phyloP scores from a whole-genome alignment of 139 green algal genomes.

The Zygnema cylindricum region DNA sequence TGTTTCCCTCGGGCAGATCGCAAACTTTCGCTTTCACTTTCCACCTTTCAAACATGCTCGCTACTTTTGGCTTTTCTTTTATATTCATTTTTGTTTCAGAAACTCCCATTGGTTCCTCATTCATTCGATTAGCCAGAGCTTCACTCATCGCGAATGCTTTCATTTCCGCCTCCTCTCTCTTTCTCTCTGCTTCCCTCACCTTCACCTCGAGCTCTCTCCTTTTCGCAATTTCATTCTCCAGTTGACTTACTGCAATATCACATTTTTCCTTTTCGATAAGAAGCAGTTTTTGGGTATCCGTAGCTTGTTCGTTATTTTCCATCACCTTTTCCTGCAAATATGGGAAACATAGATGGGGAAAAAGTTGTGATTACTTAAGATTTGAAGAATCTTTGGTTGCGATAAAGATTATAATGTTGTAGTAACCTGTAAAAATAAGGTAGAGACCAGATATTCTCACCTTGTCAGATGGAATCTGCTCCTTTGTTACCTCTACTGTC shows the following conservation, averaged over 20 bases:
- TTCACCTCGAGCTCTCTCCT: not conserved
- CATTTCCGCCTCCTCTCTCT: constrained; percentile 36
- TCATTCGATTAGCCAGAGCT: not conserved
- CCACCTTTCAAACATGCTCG: constrained; percentile 23
- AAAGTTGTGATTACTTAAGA: not conserved
- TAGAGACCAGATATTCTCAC: not conserved
- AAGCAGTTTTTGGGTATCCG: not conserved
- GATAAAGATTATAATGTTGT: not conserved
- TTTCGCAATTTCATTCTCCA: not conserved
- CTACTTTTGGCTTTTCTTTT: constrained; percentile 26
- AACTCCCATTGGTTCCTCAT: not conserved
- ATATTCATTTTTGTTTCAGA: not conserved
- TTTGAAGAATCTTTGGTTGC: not conserved
- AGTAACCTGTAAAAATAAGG: not conserved
- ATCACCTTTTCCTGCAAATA: not conserved
- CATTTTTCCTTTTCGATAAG: not conserved
- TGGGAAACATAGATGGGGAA: no score
- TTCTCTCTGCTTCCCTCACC: not conserved
- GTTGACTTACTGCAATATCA: not conserved
- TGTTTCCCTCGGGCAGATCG: not conserved
- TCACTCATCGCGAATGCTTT: constrained; percentile 27
- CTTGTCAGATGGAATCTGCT: not conserved
- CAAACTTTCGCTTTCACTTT: constrained; percentile 2
- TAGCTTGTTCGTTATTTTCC: not conserved
- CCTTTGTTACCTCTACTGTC: not conserved